Conservation (phyloP, 2,329 filamentous ascomycete genomes). For the Aureobasidium lini region DNA sequence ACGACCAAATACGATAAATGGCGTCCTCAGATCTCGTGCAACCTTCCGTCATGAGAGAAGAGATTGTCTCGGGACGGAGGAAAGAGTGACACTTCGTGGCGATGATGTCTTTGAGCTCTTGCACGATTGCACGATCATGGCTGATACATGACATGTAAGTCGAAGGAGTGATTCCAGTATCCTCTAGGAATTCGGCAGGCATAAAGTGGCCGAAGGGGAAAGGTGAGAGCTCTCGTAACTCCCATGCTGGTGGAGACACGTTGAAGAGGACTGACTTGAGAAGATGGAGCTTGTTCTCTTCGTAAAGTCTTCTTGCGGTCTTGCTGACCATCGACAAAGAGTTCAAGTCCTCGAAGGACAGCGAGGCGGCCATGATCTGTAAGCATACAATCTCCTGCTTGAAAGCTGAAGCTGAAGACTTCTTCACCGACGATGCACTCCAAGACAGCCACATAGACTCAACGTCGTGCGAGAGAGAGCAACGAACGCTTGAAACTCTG, state of each 20-base stretch:
- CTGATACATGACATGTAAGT: slow-evolving; percentile 46
- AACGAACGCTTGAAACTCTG: background rate
- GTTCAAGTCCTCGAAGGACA: slow-evolving; percentile 48
- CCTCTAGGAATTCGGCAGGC: slow-evolving; percentile 31
- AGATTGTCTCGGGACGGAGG: slow-evolving; percentile 49
- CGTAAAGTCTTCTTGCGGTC: slow-evolving; percentile 52
- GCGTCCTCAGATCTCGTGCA: slow-evolving; percentile 50
- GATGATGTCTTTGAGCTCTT: slow-evolving; percentile 49
- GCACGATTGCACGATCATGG: slow-evolving; percentile 47
- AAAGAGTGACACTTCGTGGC: slow-evolving; percentile 49
- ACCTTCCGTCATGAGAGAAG: slow-evolving; percentile 44
- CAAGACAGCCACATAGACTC: background rate
- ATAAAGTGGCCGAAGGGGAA: slow-evolving; percentile 25
- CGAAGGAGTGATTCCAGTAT: slow-evolving; percentile 42
- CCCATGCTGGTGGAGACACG: slow-evolving; percentile 53
- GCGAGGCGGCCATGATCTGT: slow-evolving; percentile 43
- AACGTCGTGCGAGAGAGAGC: background rate
- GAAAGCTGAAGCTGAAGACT: background rate
- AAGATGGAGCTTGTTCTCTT: slow-evolving; percentile 47
- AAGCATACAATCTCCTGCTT: slow-evolving; percentile 36
- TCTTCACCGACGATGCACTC: background rate
- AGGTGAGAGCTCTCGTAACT: slow-evolving; percentile 51
- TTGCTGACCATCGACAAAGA: slow-evolving; percentile 46
- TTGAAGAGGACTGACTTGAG: slow-evolving; percentile 45
- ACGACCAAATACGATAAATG: slow-evolving; percentile 59